These are phyloP conservation scores for Macadamia integrifolia DNA, from an alignment of 164 flowering plant genomes.

Conservation along the genomic window DNA sequence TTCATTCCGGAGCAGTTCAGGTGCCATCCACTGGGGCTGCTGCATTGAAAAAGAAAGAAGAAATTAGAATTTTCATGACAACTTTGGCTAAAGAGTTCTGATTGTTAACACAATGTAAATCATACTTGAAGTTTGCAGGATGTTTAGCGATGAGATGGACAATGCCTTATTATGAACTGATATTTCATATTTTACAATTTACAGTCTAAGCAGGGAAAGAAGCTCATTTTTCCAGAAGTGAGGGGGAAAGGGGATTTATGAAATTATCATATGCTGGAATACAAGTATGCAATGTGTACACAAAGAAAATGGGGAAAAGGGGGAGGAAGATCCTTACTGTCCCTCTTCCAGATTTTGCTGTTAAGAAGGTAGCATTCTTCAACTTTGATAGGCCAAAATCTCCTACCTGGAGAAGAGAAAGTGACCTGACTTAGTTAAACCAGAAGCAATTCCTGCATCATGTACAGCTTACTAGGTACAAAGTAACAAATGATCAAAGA, in stretches of 20 bases:
- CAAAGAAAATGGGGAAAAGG: neutral
- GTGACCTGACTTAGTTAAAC: neutral
- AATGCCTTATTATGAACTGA: neutral
- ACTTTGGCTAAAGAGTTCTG: too few relatives aligned
- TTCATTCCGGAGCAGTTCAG: conserved; percentile 93
- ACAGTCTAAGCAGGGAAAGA: neutral
- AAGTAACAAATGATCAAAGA: neutral
- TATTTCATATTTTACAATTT: neutral
- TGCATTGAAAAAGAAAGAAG: conserved; percentile 26
- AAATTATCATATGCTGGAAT: too few relatives aligned
- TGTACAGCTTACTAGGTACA: neutral
- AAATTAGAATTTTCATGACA: neutral
- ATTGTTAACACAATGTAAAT: neutral
- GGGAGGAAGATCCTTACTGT: conserved; percentile 41
- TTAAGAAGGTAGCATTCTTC: conserved; percentile 57
- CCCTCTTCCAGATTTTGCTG: conserved; percentile 76
- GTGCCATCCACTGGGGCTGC: conserved; percentile 99
- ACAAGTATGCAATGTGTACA: too few relatives aligned
- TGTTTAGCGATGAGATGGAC: neutral
- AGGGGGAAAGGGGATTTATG: neutral
- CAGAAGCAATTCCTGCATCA: neutral
- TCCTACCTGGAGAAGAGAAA: conserved; percentile 54
- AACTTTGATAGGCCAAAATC: conserved; percentile 81
- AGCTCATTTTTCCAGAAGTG: neutral
- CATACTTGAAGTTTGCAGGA: neutral